These are phyloP conservation scores for Exidia glandulosa DNA, from an alignment of 768 basidiomycete genomes.

Conservation along the genomic window DNA sequence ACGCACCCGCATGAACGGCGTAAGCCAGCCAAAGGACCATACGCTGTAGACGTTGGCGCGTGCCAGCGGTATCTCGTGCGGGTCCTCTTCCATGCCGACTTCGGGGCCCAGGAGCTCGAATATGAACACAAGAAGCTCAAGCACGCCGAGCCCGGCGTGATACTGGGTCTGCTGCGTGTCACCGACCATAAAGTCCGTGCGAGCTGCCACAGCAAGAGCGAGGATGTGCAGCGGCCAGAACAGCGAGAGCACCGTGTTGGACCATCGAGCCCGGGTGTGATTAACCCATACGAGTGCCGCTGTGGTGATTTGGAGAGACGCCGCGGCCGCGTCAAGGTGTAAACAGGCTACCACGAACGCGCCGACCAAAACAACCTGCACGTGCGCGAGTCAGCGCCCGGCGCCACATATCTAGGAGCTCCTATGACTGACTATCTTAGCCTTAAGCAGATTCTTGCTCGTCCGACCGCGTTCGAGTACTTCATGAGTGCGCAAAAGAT, in stretches of 20 bases:
- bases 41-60: constrained; percentile 74
- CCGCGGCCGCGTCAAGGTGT: constrained; percentile 27
- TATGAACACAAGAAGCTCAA: constrained; percentile 32
- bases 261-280: constrained; percentile 57
- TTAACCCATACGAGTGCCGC: constrained; percentile 49
- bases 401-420: neutral
- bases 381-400: neutral
- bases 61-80: constrained; percentile 53
- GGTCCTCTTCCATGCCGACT: constrained; percentile 12
- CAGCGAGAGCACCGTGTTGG: constrained; percentile 62
- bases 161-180: constrained; percentile 25
- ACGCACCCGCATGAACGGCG: constrained; percentile 46
- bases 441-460: constrained; percentile 40
- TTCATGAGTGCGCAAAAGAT: constrained; percentile 15
- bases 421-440: constrained; percentile 52
- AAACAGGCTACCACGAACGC: constrained; percentile 36
- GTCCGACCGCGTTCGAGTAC: constrained; percentile 27
- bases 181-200: constrained; percentile 36
- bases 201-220: constrained; percentile 41
- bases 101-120: constrained; percentile 67
- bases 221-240: constrained; percentile 69
- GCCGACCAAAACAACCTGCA: constrained; percentile 6
- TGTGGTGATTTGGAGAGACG: constrained; percentile 33
- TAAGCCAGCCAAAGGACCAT: constrained; percentile 84
- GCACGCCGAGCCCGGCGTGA: constrained; percentile 37